Evolutionary conservation across 306 rosid species (phyloP).

Genomic region (Abrus precatorius): DNA sequence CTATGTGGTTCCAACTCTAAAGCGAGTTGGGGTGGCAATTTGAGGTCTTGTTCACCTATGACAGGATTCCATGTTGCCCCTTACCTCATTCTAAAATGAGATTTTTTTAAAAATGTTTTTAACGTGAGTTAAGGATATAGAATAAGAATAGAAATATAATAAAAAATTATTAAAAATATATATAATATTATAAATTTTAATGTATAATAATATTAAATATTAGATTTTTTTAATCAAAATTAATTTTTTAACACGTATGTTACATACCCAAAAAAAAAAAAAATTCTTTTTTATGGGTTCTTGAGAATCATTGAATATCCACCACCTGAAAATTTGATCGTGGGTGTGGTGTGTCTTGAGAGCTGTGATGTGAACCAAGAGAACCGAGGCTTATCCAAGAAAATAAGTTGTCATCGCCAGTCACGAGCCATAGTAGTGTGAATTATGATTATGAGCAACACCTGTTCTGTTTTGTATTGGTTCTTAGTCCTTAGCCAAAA

Average conservation of each 20-base stretch:
- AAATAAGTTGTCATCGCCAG: not conserved
- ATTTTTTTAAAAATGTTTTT: not conserved
- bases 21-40: not conserved
- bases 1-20: not conserved
- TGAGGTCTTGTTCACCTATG: not conserved
- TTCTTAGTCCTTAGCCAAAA: slow-evolving; percentile 37
- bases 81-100: slow-evolving; percentile 19
- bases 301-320: slow-evolving; percentile 36
- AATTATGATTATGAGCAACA: slow-evolving; percentile 40
- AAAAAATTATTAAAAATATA: no score
- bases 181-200: no score
- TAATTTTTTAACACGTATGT: no score
- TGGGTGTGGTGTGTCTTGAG: slow-evolving; percentile 20
- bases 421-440: slow-evolving; percentile 46
- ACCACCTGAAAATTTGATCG: slow-evolving; percentile 40
- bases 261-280: not conserved
- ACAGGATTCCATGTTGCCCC: not conserved
- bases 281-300: not conserved
- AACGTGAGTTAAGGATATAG: no score
- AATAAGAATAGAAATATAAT: no score
- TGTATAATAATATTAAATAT: no score
- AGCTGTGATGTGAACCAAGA: slow-evolving; percentile 37
- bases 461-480: slow-evolving; percentile 46
- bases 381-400: not conserved
- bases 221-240: no score